phyloP scores from a whole-genome alignment of 2,329 filamentous ascomycete genomes.

The Colletotrichum neosansevieriae region DNA sequence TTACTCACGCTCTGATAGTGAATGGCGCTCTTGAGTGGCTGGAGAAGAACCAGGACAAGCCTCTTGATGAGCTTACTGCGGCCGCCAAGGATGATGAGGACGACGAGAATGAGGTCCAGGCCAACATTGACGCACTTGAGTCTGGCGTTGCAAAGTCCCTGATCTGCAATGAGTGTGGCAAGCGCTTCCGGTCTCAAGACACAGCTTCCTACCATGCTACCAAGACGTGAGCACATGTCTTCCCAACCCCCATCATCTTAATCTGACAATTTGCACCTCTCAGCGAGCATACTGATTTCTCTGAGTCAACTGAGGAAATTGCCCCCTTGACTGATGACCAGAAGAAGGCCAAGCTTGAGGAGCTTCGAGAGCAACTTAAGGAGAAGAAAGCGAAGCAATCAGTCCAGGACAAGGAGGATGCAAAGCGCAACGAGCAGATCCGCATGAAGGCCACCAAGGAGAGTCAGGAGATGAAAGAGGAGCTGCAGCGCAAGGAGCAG shows the following conservation, averaged over 20 bases:
- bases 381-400: slow-evolving; percentile 78
- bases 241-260: background rate
- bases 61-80: slow-evolving; percentile 82
- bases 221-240: slow-evolving; percentile 73
- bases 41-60: slow-evolving; percentile 89
- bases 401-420: slow-evolving; percentile 81
- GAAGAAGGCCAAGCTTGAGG: slow-evolving; percentile 82
- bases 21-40: slow-evolving; percentile 95
- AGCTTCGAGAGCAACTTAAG: slow-evolving; percentile 78
- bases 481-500: slow-evolving; percentile 87
- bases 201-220: slow-evolving; percentile 91
- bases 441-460: slow-evolving; percentile 92
- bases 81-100: slow-evolving; percentile 56
- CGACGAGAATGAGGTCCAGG: slow-evolving; percentile 61
- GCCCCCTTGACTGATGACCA: slow-evolving; percentile 92
- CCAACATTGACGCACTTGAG: slow-evolving; percentile 74
- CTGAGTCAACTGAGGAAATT: slow-evolving; percentile 93
- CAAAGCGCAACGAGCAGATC: slow-evolving; percentile 87
- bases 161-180: slow-evolving; percentile 94
- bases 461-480: slow-evolving; percentile 88
- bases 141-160: slow-evolving; percentile 83
- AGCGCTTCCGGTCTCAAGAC: slow-evolving; percentile 84
- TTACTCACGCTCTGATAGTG: slow-evolving; percentile 62
- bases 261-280: slow-evolving; percentile 33
- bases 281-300: slow-evolving; percentile 88